Evolutionary conservation across 257 asterid genomes (phyloP).

Genomic region (Forsythia viridissima): DNA sequence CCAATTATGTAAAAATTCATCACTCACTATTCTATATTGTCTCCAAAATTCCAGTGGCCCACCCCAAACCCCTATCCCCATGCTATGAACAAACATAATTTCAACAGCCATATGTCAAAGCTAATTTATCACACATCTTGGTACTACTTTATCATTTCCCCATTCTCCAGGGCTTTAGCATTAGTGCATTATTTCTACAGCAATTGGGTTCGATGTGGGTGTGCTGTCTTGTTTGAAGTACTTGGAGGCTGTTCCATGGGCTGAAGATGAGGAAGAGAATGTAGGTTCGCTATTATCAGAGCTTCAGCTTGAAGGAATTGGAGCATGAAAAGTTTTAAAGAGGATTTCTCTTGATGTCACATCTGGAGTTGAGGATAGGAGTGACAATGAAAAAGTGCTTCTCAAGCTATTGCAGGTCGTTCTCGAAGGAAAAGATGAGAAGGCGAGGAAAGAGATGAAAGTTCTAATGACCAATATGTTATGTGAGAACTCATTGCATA

Average conservation of each 20-base stretch:
- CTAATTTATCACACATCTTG: too few relatives aligned
- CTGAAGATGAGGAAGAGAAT: constrained; percentile 93
- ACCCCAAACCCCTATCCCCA: too few relatives aligned
- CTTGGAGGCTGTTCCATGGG: constrained; percentile 98
- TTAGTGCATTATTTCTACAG: constrained; percentile 42
- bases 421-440: constrained; percentile 96
- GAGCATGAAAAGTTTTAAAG: constrained; percentile 83
- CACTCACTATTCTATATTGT: too few relatives aligned
- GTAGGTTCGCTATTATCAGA: constrained; percentile 83
- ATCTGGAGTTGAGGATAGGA: constrained; percentile 38
- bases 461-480: constrained; percentile 74
- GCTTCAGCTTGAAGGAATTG: constrained; percentile 81
- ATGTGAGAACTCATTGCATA: constrained; percentile 73
- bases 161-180: too few relatives aligned
- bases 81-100: too few relatives aligned
- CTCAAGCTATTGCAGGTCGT: constrained; percentile 81
- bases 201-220: constrained; percentile 94
- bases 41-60: too few relatives aligned
- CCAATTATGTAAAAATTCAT: too few relatives aligned
- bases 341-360: constrained; percentile 77
- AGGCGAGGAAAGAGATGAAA: constrained; percentile 95
- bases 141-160: too few relatives aligned
- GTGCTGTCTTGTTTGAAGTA: constrained; percentile 84
- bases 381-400: constrained; percentile 71
- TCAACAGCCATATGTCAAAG: too few relatives aligned